Evolutionary conservation across 2,329 filamentous ascomycete genomes (phyloP).

Genomic region (Colletotrichum tabaci): DNA sequence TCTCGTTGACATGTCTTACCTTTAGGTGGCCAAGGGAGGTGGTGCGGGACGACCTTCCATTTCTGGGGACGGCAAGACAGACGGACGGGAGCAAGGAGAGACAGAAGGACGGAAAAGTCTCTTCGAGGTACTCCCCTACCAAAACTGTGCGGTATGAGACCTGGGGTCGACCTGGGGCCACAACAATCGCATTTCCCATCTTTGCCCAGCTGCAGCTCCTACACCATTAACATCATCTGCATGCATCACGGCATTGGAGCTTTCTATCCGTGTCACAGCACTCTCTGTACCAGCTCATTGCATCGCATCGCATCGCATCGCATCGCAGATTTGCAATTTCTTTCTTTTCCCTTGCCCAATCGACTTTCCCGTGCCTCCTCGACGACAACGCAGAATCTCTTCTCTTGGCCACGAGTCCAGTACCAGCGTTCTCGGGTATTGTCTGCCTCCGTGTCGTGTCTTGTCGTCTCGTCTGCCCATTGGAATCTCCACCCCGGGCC

Average conservation of each 20-base stretch:
- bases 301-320: constrained; percentile 25
- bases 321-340: constrained; percentile 42
- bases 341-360: constrained; percentile 30
- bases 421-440: neutral
- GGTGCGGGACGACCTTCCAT: constrained; percentile 1
- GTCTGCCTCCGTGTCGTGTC: neutral
- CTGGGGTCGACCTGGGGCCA: neutral
- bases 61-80: neutral
- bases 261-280: too few species aligned
- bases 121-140: neutral
- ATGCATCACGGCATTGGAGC: too few species aligned
- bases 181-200: neutral
- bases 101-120: too few species aligned
- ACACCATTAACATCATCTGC: too few species aligned
- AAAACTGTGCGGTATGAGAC: neutral
- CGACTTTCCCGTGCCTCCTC: constrained; percentile 2
- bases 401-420: neutral
- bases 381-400: neutral
- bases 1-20: neutral
- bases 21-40: neutral
- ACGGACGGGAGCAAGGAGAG: too few species aligned
- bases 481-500: constrained; percentile 9
- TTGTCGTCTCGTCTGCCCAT: constrained; percentile 10
- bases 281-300: constrained; percentile 11
- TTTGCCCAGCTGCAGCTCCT: neutral